Base-by-base conservation (phyloP, 345 rosid genomes). In the Linum usitatissimum region DNA sequence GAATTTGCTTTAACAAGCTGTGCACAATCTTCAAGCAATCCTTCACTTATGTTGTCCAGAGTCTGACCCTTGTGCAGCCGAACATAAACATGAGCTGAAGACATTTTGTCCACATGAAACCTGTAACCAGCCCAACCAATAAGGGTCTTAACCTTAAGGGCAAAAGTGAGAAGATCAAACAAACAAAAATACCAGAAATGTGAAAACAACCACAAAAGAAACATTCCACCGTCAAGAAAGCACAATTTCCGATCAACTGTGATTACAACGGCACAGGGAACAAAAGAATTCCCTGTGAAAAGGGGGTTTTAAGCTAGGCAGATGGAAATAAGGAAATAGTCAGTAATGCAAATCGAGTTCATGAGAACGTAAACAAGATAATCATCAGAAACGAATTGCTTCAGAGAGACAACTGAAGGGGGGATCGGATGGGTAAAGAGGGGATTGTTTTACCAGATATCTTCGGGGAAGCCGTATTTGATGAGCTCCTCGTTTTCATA, bases 1-100 rank as follows among this genome's bases (percentile, higher is more conserved):
- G 99, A 93, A 71, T 93, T 93, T 23, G 97, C 99, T 80, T 93
- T 93, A 56, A 93, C 99, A 64, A 93, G 99, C 83, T 93, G 99
- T 60, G 73, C 94, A 71, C 99, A 93, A 71, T 93, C 99, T 80
- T 90, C 96, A 38, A 90, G 73, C 63, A 93, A 71, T 59, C 90
- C 97, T 77, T 84, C 96, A 60, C 81, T 83, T 4, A 93, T 90
- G 73, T 75, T 83, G 79, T 90, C 99, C 62, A 93, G 77, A 4
- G 87, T 75, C 80, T 93, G 96, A 64, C 96, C 91, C 65, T 79
- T 90, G 30, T 83, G 91, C 65, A 93, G 79, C 79, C 99, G 83
- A 62, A 93, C 31, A 79, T 93, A 93, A 70, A 93, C 99, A 77
- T 93, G 99, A 30, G 97, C 97, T 28, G 99, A 93, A 34, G 99